phyloP scores from a whole-genome alignment of 2,329 filamentous ascomycete genomes.

The Fusarium sp. region DNA sequence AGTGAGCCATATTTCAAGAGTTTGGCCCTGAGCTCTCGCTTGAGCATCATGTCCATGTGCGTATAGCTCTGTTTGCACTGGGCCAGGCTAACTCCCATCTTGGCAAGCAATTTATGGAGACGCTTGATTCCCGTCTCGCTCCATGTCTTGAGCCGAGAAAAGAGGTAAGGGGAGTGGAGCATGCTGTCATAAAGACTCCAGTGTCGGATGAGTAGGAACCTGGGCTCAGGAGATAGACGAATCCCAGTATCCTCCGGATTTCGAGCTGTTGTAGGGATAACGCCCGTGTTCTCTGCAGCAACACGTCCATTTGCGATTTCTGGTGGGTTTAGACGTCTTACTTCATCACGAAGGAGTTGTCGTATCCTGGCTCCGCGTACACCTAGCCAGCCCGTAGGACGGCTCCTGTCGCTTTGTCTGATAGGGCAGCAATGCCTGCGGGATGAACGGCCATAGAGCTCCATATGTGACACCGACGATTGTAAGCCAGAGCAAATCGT shows the following conservation, averaged over 20 bases:
- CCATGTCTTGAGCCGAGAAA: slow-evolving; percentile 93
- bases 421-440: slow-evolving; percentile 77
- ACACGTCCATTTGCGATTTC: slow-evolving; percentile 72
- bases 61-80: slow-evolving; percentile 97
- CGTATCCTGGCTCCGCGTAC: slow-evolving; percentile 86
- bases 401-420: slow-evolving; percentile 66
- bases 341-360: slow-evolving; percentile 90
- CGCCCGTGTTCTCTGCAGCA: slow-evolving; percentile 76
- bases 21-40: slow-evolving; percentile 85
- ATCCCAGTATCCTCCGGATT: slow-evolving; percentile 94
- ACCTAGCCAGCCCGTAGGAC: slow-evolving; percentile 80
- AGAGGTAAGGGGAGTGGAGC: slow-evolving; percentile 95
- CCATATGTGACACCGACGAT: slow-evolving; percentile 97
- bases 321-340: slow-evolving; percentile 89
- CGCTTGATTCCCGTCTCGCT: slow-evolving; percentile 89
- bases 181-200: slow-evolving; percentile 99
- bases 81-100: slow-evolving; percentile 95
- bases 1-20: slow-evolving; percentile 91
- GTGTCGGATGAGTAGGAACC: slow-evolving; percentile 91
- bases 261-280: slow-evolving; percentile 88
- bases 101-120: slow-evolving; percentile 92
- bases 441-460: slow-evolving; percentile 88
- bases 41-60: slow-evolving; percentile 98
- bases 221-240: slow-evolving; percentile 90
- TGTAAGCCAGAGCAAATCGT: slow-evolving; percentile 93